phyloP scores from a whole-genome alignment of 495 filamentous ascomycete genomes.

The Penicillium desertorum region DNA sequence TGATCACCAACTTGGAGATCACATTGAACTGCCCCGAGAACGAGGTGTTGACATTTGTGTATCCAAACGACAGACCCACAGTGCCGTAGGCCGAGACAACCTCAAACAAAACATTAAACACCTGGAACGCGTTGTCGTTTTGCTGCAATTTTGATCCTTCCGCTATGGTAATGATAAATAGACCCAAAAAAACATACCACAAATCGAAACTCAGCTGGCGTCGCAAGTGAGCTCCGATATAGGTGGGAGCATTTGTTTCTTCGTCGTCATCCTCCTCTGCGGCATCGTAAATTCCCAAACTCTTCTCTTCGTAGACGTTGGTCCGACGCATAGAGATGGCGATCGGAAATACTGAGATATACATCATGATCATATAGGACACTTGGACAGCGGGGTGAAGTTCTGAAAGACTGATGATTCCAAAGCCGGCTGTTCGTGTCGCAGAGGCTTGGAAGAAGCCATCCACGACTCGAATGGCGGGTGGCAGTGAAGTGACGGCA shows the following conservation, averaged over 20 bases:
- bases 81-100: slow-evolving; percentile 92
- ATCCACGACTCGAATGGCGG: slow-evolving; percentile 71
- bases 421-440: slow-evolving; percentile 86
- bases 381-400: slow-evolving; percentile 92
- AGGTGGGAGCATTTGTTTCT: slow-evolving; percentile 62
- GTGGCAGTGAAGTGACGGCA: slow-evolving; percentile 58
- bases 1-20: slow-evolving; percentile 86
- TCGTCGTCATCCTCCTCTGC: slow-evolving; percentile 45
- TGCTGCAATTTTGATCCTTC: slow-evolving; percentile 67
- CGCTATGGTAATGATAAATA: slow-evolving; percentile 83
- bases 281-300: slow-evolving; percentile 71
- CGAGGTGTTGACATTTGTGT: slow-evolving; percentile 67
- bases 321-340: slow-evolving; percentile 91
- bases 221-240: slow-evolving; percentile 83
- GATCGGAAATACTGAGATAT: slow-evolving; percentile 94
- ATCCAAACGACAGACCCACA: slow-evolving; percentile 86
- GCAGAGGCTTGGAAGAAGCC: slow-evolving; percentile 85
- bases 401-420: slow-evolving; percentile 68
- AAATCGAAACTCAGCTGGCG: slow-evolving; percentile 90
- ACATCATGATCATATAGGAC: slow-evolving; percentile 98
- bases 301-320: slow-evolving; percentile 96
- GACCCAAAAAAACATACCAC: slow-evolving; percentile 88
- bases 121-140: slow-evolving; percentile 63
- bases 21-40: slow-evolving; percentile 77
- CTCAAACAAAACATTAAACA: slow-evolving; percentile 86